These are phyloP conservation scores for Erigeron philadelphicus DNA, from an alignment of 140 eudicot species.

Conservation along the genomic window DNA sequence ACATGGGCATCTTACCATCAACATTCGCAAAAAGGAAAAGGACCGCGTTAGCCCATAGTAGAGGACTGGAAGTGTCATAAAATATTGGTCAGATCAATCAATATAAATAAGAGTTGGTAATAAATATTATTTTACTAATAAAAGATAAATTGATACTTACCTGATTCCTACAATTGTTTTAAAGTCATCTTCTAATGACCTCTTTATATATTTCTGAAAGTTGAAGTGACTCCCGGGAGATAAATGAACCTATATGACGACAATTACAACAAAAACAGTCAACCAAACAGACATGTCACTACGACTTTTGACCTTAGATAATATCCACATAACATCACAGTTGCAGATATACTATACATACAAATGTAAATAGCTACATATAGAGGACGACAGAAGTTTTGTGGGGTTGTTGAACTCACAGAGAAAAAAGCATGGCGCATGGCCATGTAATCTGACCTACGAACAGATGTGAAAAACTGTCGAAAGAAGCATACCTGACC, in stretches of 20 bases:
- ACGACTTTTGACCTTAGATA: not conserved
- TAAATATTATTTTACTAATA: not conserved
- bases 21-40: constrained; percentile 63
- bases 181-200: constrained; percentile 77
- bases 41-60: constrained; percentile 73
- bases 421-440: constrained; percentile 82
- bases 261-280: constrained; percentile 14
- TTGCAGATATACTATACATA: not conserved
- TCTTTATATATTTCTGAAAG: constrained; percentile 73
- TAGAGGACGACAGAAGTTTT: not conserved
- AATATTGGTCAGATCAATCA: not conserved
- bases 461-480: constrained; percentile 70
- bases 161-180: constrained; percentile 71
- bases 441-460: constrained; percentile 74
- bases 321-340: not conserved
- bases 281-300: not conserved
- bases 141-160: constrained; percentile 18
- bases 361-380: not conserved
- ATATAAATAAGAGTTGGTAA: not conserved
- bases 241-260: constrained; percentile 52
- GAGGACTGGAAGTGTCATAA: constrained; percentile 42
- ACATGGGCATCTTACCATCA: constrained; percentile 45
- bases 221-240: constrained; percentile 72
- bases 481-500: constrained; percentile 73
- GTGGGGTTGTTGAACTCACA: constrained; percentile 35